phyloP scores from a whole-genome alignment of 2,329 filamentous ascomycete genomes.

The Lasiodiplodia sp. region DNA sequence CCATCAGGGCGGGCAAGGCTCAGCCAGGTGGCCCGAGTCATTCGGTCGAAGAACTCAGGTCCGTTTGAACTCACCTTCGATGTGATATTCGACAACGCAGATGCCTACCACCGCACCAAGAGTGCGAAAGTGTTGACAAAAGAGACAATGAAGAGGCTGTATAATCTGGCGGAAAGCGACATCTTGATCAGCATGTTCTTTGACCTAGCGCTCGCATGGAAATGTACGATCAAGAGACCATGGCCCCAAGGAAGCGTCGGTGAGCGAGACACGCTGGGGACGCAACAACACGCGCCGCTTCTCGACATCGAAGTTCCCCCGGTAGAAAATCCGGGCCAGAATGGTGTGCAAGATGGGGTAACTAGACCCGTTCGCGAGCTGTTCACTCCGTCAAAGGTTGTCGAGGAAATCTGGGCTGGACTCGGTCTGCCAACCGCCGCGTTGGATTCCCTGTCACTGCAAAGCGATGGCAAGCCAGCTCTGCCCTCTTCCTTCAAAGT shows the following conservation, averaged over 20 bases:
- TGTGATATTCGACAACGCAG: not conserved
- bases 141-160: not conserved
- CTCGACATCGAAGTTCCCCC: slow-evolving; percentile 38
- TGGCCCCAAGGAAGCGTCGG: slow-evolving; percentile 44
- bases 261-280: slow-evolving; percentile 48
- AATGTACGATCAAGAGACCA: slow-evolving; percentile 52
- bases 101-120: not conserved
- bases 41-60: not conserved
- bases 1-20: not conserved
- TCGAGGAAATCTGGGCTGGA: too few species aligned
- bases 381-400: too few species aligned
- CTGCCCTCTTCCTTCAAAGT: too few species aligned
- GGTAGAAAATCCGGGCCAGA: too few species aligned
- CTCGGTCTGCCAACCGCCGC: too few species aligned
- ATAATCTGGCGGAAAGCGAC: not conserved
- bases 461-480: too few species aligned
- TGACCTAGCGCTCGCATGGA: slow-evolving; percentile 57
- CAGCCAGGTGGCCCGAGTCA: not conserved
- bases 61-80: not conserved
- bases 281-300: slow-evolving; percentile 50
- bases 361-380: too few species aligned
- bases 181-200: slow-evolving; percentile 48
- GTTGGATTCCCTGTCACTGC: too few species aligned
- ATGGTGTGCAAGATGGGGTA: too few species aligned
- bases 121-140: not conserved